A percentile compares a stretch with the other conserved stretches of the same genome.
phyloP scores from a whole-genome alignment of 2,329 filamentous ascomycete genomes.

The Trichoderma gracile region DNA sequence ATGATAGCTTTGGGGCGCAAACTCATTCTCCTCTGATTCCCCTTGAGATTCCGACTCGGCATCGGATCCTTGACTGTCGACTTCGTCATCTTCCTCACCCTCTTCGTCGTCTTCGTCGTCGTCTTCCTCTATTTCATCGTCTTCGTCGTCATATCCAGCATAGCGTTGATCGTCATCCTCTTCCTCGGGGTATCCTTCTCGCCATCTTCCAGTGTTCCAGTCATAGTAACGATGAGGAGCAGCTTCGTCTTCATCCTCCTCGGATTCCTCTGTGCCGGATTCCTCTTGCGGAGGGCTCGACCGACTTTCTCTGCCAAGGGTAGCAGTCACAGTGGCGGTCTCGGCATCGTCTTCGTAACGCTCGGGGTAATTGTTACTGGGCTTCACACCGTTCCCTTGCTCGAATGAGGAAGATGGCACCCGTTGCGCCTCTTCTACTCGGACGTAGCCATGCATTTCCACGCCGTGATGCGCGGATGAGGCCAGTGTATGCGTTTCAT shows the following conservation, averaged over 20 bases:
- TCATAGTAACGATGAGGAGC: constrained; percentile 2
- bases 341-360: constrained; percentile 20
- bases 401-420: neutral
- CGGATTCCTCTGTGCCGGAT: constrained; percentile 13
- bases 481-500: neutral
- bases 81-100: neutral
- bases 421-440: neutral
- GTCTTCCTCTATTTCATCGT: neutral
- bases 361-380: neutral
- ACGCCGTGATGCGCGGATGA: neutral
- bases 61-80: constrained; percentile 30
- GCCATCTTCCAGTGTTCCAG: neutral
- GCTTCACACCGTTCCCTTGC: neutral
- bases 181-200: neutral
- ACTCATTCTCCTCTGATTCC: constrained; percentile 35
- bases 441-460: neutral
- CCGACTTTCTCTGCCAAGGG: constrained; percentile 14
- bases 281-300: constrained; percentile 11
- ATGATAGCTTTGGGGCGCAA: constrained; percentile 20
- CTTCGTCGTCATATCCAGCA: constrained; percentile 1
- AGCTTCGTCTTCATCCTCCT: neutral
- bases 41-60: constrained; percentile 34
- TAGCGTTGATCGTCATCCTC: neutral
- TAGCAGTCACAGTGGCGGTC: constrained; percentile 19
- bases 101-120: neutral